Conservation (phyloP, 2,329 filamentous ascomycete species). For the Coniochaeta pulveracea region DNA sequence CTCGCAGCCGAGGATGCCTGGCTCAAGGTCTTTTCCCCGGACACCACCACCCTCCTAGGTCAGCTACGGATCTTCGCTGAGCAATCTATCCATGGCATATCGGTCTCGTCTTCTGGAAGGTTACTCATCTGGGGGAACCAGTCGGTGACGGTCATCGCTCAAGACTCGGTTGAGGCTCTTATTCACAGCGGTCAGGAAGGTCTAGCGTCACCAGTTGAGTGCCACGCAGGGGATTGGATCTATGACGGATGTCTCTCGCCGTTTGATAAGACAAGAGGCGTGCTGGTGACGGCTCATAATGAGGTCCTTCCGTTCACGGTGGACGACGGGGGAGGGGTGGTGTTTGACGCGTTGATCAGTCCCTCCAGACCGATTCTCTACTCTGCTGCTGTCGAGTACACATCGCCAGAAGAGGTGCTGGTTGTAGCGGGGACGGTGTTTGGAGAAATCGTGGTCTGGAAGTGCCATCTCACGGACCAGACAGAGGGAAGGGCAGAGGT, state of each 20-base stretch:
- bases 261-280: slow-evolving; percentile 27
- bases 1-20: slow-evolving; percentile 50
- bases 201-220: slow-evolving; percentile 2
- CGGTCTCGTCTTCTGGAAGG: slow-evolving; percentile 22
- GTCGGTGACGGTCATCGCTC: slow-evolving; percentile 34
- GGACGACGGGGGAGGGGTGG: slow-evolving; percentile 13
- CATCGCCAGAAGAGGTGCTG: slow-evolving; percentile 47
- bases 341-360: slow-evolving; percentile 40
- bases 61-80: slow-evolving; percentile 45
- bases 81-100: slow-evolving; percentile 67
- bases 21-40: slow-evolving; percentile 37
- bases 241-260: slow-evolving; percentile 52
- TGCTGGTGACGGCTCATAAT: slow-evolving; percentile 80
- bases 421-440: slow-evolving; percentile 88
- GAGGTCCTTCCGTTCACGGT: slow-evolving; percentile 49
- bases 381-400: slow-evolving; percentile 63
- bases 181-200: slow-evolving; percentile 13
- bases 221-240: slow-evolving; percentile 60
- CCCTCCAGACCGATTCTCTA: slow-evolving; percentile 80
- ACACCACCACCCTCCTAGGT: slow-evolving; percentile 22
- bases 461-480: slow-evolving; percentile 34
- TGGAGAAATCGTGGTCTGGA: slow-evolving; percentile 89
- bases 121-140: slow-evolving; percentile 62
- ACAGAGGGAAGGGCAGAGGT: slow-evolving; percentile 23
- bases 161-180: slow-evolving; percentile 21